These are phyloP conservation scores for Gracilaria caudata DNA, from an alignment of 23 red algal species.

Conservation along the genomic window DNA sequence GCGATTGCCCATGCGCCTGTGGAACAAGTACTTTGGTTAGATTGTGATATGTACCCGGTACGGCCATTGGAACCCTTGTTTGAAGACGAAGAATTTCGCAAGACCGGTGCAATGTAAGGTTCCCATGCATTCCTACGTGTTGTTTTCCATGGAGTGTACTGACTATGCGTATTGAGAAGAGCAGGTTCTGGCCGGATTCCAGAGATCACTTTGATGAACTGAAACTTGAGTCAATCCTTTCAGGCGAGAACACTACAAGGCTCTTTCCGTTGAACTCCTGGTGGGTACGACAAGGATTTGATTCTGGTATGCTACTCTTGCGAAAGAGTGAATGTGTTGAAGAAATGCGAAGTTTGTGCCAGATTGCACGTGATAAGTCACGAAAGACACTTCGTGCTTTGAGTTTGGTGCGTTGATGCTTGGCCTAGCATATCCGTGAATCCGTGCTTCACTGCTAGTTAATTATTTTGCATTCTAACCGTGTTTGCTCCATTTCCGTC, in stretches of 20 bases:
- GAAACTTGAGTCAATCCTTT: conserved; percentile 29
- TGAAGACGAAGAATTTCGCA: conserved; percentile 42
- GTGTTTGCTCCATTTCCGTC: background rate
- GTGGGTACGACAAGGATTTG: conserved; percentile 69
- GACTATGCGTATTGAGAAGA: background rate
- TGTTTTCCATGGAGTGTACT: background rate
- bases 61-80: conserved; percentile 35
- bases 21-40: conserved; percentile 43
- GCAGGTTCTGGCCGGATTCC: conserved; percentile 65
- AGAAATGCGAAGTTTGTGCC: conserved; percentile 20
- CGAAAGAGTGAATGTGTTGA: conserved; percentile 7
- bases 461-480: background rate
- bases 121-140: background rate
- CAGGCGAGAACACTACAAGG: background rate
- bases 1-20: conserved; percentile 47
- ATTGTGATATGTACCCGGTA: conserved; percentile 60
- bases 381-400: conserved; percentile 28
- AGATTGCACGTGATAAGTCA: conserved; percentile 25
- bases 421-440: background rate
- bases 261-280: conserved; percentile 48
- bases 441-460: background rate
- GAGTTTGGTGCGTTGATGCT: conserved; percentile 44
- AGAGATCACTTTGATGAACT: conserved; percentile 53
- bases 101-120: conserved; percentile 57
- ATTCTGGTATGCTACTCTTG: conserved; percentile 54